Evolutionary conservation across 2,329 filamentous ascomycete genomes (phyloP).

Genomic region (Talaromyces sp.): DNA sequence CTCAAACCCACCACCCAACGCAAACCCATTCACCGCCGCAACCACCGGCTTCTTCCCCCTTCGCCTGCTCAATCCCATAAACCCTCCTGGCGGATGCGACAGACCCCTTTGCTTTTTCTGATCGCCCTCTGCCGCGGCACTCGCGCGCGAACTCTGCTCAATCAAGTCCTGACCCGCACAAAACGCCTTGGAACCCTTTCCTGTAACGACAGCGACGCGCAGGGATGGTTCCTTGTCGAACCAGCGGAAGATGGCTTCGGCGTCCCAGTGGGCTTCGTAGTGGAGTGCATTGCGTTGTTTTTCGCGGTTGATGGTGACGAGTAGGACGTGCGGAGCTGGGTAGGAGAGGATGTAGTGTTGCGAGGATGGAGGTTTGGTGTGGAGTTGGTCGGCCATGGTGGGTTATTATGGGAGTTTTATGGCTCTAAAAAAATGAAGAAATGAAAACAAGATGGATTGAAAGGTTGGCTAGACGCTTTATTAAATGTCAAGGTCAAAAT

Average conservation of each 20-base stretch:
- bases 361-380: constrained; percentile 19
- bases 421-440: no score
- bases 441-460: neutral
- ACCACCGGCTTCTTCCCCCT: constrained; percentile 66
- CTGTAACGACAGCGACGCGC: constrained; percentile 38
- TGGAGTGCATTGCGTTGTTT: constrained; percentile 42
- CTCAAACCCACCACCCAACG: constrained; percentile 71
- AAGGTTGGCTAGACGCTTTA: neutral
- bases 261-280: constrained; percentile 34
- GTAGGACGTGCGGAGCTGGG: constrained; percentile 41
- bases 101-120: constrained; percentile 9
- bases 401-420: neutral
- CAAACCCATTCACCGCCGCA: constrained; percentile 71
- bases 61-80: constrained; percentile 51
- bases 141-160: constrained; percentile 29
- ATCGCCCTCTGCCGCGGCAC: constrained; percentile 17
- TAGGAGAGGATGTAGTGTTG: constrained; percentile 31
- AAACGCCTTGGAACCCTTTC: constrained; percentile 38
- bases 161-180: constrained; percentile 41
- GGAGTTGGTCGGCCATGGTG: neutral
- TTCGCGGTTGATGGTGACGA: constrained; percentile 43
- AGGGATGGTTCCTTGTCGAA: constrained; percentile 38
- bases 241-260: constrained; percentile 40
- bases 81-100: constrained; percentile 44
- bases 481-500: neutral